Base-by-base conservation (phyloP, 2,329 filamentous ascomycete species). In the Penicillium glabrum region DNA sequence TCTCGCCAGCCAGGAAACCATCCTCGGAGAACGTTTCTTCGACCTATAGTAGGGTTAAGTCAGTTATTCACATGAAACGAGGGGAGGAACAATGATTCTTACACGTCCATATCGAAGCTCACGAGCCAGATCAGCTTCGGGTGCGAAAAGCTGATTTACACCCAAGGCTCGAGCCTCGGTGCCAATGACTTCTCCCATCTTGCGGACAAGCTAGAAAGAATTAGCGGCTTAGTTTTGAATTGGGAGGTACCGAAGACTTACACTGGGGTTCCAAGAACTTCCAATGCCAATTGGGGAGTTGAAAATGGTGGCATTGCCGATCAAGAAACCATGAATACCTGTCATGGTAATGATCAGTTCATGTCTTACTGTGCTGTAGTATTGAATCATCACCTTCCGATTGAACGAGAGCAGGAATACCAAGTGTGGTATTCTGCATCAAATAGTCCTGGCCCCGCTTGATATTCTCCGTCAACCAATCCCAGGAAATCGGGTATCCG, bases 21-120 rank as follows among this genome's bases (percentile, higher is more conserved):
- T 91, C 89, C 69, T 91, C 89, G 29, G 86, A 84, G 66, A 84
- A 90, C 0, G 84, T 89, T 71, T 91, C 89, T 70, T 91, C 89
- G 2, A 91, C 71, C 71, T 74, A 29, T 13, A 16, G 1, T 1
- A 21, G 10, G 1, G 2, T 8, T 23, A 21, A 9, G 31, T 35
- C 39, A 33, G 6, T n/a, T 7, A 16, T 16, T 24, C 8, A 4
- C 5, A 4, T 23, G 19, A 19, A 19, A 19, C 19, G 19, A 19
- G 1, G 19, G 19, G 3, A 16, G 21, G 9, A 6, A 3, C 10
- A 21, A 14, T 31, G 6, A 21, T 44, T 16, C 67, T 51, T 65
- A 73, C 88, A 63, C 89, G 81, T 29, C 89, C 89, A 64, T 83
- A 91, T 47, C 89, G 82, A 51, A 89, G 75, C 69, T 91, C 89